Evolutionary conservation across 2,329 filamentous ascomycete species (phyloP), one percentile per base, ranked within the genome.

Genomic region (Trichoderma sp.): DNA sequence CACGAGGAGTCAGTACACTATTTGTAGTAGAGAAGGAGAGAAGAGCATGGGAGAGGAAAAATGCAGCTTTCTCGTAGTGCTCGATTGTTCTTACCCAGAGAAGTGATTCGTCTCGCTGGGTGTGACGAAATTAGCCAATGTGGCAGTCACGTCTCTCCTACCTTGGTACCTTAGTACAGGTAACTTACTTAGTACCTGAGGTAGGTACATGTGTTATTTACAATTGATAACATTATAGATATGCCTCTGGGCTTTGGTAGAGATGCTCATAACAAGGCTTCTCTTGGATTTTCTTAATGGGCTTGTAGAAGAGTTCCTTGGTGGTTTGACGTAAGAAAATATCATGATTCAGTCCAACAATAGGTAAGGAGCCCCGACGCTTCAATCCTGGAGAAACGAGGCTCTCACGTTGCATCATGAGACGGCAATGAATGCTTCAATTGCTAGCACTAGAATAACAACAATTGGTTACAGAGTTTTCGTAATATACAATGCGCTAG

Each of bases 401-500:
- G 9, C 17, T 22, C 22, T 37, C 29, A 19, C 2, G 15, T 25
- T 29, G 1, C 10, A n/a, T 29, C 25, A 10, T 22, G 48, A 54
- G 48, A 34, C 22, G 22, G 5, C 17, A 17, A 19, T 39, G 17
- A 17, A 19, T 39, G 17, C 25, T 39, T 13, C 3, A 15, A 56
- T 29, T 37, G 19, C 61, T 35, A 39, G 50, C 37, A 65, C 22
- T 35, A n/a, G 37, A 48, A 48, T 65, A 32, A 56, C 27, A 65
- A 56, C 61, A 56, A 27, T 56, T 39, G 45, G 19, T 35, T 66
- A 50, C 54, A 50, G 37, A 13, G 25, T 53, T 52, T 52, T 64
- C 52, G 39, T 64, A 64, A 45, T 68, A 68, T 68, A 68, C 66
- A 68, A 63, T 63, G 50, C 50, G 57, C 65, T 54, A 65, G 52